Conservation (phyloP, 228 moss, liverwort and hornwort species). For the Sphagnum fallax region DNA sequence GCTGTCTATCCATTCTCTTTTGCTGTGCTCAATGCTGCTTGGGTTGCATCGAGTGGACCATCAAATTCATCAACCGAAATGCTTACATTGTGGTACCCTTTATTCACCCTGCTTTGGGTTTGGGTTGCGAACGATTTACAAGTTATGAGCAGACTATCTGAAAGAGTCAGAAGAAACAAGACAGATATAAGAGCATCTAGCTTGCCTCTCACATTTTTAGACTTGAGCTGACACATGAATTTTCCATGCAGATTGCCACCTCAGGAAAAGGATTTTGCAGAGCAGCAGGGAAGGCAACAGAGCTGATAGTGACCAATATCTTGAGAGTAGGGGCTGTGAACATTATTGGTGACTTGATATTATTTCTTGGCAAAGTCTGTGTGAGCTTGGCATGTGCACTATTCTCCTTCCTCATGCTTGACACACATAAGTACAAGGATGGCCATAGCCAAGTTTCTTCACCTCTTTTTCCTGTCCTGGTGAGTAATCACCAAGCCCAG, state of each 20-base stretch:
- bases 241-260: slow-evolving; percentile 66
- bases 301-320: slow-evolving; percentile 71
- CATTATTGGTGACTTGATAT: slow-evolving; percentile 71
- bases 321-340: slow-evolving; percentile 80
- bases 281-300: slow-evolving; percentile 84
- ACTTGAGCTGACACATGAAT: too few relatives aligned
- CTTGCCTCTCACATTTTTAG: not conserved
- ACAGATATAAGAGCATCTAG: not conserved
- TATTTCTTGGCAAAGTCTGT: slow-evolving; percentile 71
- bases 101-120: not conserved
- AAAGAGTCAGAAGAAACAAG: too few relatives aligned
- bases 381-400: slow-evolving; percentile 57
- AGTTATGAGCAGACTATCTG: too few relatives aligned
- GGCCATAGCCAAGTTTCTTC: slow-evolving; percentile 79
- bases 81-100: slow-evolving; percentile 82
- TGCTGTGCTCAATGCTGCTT: slow-evolving; percentile 86
- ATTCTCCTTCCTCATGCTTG: slow-evolving; percentile 90
- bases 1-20: slow-evolving; percentile 57
- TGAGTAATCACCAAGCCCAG: slow-evolving; percentile 15
- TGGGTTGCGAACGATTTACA: too few relatives aligned
- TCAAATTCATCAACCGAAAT: slow-evolving; percentile 93
- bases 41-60: slow-evolving; percentile 88
- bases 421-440: slow-evolving; percentile 64
- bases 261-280: slow-evolving; percentile 84
- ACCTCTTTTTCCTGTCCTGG: slow-evolving; percentile 83